Evolutionary conservation across 2,329 filamentous ascomycete species (phyloP).

Genomic region (Colletotrichum sp.): DNA sequence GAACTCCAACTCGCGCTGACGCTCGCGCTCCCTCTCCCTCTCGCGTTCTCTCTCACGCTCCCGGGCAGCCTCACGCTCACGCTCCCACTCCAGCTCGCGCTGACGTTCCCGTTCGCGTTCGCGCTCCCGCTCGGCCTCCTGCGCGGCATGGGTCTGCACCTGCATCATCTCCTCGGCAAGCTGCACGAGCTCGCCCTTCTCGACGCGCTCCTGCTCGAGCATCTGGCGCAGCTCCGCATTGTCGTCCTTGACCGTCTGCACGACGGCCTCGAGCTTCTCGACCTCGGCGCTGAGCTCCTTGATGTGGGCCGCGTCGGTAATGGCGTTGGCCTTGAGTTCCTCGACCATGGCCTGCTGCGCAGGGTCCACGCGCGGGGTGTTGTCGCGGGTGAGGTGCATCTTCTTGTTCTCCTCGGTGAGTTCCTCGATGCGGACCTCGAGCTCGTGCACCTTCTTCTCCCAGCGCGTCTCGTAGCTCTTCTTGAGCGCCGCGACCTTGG

Average conservation of each 20-base stretch:
- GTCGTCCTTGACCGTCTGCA: conserved; percentile 72
- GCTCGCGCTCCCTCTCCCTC: conserved; percentile 7
- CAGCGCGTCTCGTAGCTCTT: conserved; percentile 84
- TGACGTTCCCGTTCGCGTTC: not conserved
- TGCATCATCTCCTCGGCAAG: conserved; percentile 85
- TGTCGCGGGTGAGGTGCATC: conserved; percentile 69
- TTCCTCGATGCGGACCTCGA: conserved; percentile 74
- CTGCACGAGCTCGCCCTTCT: conserved; percentile 83
- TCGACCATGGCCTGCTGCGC: conserved; percentile 50
- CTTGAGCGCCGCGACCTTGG: conserved; percentile 90
- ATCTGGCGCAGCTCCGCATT: conserved; percentile 69
- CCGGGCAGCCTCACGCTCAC: not conserved
- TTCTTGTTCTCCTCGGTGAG: conserved; percentile 77
- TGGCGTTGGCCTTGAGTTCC: conserved; percentile 62
- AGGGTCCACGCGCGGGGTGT: conserved; percentile 63
- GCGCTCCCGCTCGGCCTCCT: conserved; percentile 2
- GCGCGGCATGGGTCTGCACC: conserved; percentile 59
- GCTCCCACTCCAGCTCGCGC: not conserved
- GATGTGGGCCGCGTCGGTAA: conserved; percentile 70
- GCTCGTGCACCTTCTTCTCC: conserved; percentile 84
- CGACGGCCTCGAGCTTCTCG: conserved; percentile 75
- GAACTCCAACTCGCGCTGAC: not conserved
- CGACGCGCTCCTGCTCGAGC: conserved; percentile 76
- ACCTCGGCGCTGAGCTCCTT: conserved; percentile 75
- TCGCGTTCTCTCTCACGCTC: not conserved